A percentile compares a stretch with the other conserved stretches of the same genome.
phyloP scores from a whole-genome alignment of 2,329 filamentous ascomycete genomes.

The Fusarium dlaminii region DNA sequence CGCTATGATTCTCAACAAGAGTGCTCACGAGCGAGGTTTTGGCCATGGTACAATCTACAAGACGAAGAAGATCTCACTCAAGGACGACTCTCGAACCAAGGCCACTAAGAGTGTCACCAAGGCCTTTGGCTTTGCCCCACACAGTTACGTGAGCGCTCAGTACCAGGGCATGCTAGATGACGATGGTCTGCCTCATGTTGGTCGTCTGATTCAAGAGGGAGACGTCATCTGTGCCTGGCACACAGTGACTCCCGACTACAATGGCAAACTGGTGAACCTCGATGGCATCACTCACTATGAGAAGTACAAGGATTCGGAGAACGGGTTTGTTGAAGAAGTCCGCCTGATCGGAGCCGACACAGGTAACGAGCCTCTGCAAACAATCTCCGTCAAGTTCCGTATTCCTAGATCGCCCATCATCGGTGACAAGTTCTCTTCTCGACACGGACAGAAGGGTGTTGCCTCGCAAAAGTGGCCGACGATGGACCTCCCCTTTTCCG shows the following conservation, averaged over 20 bases:
- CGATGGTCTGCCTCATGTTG: conserved; percentile 86
- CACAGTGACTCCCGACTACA: conserved; percentile 82
- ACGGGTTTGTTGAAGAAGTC: conserved; percentile 91
- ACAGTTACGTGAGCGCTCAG: conserved; percentile 74
- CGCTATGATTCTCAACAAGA: conserved; percentile 99
- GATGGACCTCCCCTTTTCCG: conserved; percentile 94
- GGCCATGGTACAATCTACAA: conserved; percentile 98
- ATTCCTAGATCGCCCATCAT: conserved; percentile 91
- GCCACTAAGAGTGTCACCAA: conserved; percentile 77
- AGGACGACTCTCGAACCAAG: conserved; percentile 77
- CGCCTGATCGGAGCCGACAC: conserved; percentile 87
- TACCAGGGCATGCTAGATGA: conserved; percentile 80
- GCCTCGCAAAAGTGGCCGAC: conserved; percentile 95
- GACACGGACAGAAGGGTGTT: conserved; percentile 98
- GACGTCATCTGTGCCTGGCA: conserved; percentile 91
- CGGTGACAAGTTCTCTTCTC: conserved; percentile 98
- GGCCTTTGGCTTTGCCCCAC: conserved; percentile 90
- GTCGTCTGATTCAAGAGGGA: conserved; percentile 79
- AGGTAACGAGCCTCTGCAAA: conserved; percentile 84
- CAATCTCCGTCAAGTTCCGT: conserved; percentile 91
- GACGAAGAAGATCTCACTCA: conserved; percentile 89
- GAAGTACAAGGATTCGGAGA: conserved; percentile 93
- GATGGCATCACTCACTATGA: conserved; percentile 88
- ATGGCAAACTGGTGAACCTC: conserved; percentile 81
- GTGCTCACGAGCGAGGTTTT: conserved; percentile 93